Percentiles rank a stretch among this genome's conserved stretches.
phyloP scores from a whole-genome alignment of 2,329 filamentous ascomycete genomes.

The Ascochyta koolunga region DNA sequence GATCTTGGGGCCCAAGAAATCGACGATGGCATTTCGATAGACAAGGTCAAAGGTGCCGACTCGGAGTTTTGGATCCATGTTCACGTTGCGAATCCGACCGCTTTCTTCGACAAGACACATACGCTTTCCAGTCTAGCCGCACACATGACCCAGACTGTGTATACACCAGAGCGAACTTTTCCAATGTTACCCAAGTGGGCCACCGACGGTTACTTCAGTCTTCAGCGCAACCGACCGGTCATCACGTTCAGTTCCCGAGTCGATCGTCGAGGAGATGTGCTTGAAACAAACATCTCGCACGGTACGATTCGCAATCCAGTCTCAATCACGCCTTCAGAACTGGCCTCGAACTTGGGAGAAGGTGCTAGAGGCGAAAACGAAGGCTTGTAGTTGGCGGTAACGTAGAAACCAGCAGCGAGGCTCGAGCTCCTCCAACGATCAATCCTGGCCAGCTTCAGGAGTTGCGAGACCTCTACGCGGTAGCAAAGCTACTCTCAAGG shows the following conservation, averaged over 20 bases:
- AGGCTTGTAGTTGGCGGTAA: constrained; percentile 37
- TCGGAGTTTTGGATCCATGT: constrained; percentile 75
- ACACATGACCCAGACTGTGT: constrained; percentile 62
- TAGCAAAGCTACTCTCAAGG: constrained; percentile 41
- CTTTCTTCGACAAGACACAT: constrained; percentile 67
- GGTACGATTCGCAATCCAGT: constrained; percentile 63
- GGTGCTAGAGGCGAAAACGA: constrained; percentile 27
- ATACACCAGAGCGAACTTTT: constrained; percentile 62
- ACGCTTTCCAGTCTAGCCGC: constrained; percentile 66
- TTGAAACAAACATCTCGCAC: constrained; percentile 61
- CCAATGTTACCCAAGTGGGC: constrained; percentile 62
- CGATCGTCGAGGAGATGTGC: constrained; percentile 56
- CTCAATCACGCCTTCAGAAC: constrained; percentile 55
- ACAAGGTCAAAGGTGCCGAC: constrained; percentile 58
- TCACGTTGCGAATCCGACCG: constrained; percentile 79
- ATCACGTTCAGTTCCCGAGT: constrained; percentile 67
- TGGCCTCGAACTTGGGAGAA: constrained; percentile 43
- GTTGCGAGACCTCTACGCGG: constrained; percentile 43
- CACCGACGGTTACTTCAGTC: constrained; percentile 60
- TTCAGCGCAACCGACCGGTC: constrained; percentile 60
- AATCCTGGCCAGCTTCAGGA: constrained; percentile 36
- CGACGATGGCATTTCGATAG: constrained; percentile 79
- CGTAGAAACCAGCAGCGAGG: constrained; percentile 1
- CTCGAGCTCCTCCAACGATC: constrained; percentile 21
- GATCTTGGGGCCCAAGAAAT: constrained; percentile 70